Evolutionary conservation across 331 rosid species (phyloP), one percentile per base, ranked within the genome.

Genomic region (Phaseolus coccineus): DNA sequence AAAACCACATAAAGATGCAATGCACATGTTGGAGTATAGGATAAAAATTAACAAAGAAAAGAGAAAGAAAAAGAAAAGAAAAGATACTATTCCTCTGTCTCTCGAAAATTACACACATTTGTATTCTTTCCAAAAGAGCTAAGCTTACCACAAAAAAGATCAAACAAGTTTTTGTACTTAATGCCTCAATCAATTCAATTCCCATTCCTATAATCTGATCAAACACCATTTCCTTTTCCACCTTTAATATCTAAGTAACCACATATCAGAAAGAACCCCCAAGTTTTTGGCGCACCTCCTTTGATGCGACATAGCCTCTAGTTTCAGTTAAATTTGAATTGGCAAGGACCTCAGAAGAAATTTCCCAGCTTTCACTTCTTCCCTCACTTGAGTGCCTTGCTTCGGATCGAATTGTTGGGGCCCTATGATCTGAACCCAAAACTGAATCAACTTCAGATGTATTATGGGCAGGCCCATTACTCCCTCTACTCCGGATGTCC

Each of bases 351-450:
- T 94, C 97, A 0, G 86, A 82, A 0, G 94, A 90, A 46, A 94
- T 86, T 70, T 94, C 98, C 97, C 95, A 92, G 91, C 94, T 94
- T 81, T 83, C 94, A 27, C 92, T 91, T 85, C 97, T 91, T 80
- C 89, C 96, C 94, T 97, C 87, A 80, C 97, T 94, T 0, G 97
- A 88, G 86, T 87, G 97, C 61, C 97, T 85, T 11, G 80, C 87
- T 30, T 92, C 98, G 0, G 97, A 59, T 64, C 92, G 91, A 71
- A 91, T 86, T 5, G 90, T 86, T 44, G 92, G 84, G 55, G 89
- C 94, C 19, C 88, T 92, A 37, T 85, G 97, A 80, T 86, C 97
- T n/a, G 97, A 86, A 59, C 93, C 88, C 16, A 92, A 58, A 87
- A 72, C 92, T 6, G 94, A 93, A 47, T 88, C 95, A 1, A 58